Conservation (phyloP, 306 rosid species). For the Fragaria ananassa region DNA sequence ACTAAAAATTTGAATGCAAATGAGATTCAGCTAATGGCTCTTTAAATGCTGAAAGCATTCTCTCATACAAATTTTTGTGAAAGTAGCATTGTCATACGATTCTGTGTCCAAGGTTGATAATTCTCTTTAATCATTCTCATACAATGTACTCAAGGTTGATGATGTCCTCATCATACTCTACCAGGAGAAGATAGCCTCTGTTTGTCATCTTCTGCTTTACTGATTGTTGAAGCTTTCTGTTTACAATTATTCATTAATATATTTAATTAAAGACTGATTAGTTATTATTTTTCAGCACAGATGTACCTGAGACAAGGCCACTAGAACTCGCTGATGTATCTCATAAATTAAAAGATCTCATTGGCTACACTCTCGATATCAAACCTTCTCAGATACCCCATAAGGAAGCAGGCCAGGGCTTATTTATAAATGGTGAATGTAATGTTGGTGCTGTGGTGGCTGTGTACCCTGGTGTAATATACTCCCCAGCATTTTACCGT, state of each 20-base stretch:
- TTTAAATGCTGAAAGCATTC: neutral
- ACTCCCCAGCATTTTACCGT: slow-evolving; percentile 78
- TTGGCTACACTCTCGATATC: slow-evolving; percentile 67
- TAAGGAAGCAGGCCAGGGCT: slow-evolving; percentile 76
- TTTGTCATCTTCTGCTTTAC: neutral
- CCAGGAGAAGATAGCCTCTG: neutral
- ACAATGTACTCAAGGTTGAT: neutral
- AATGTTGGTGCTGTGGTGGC: slow-evolving; percentile 77
- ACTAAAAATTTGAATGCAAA: neutral
- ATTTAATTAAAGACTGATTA: neutral
- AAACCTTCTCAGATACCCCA: slow-evolving; percentile 71
- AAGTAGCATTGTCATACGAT: neutral
- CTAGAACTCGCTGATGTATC: slow-evolving; percentile 56
- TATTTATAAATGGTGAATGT: slow-evolving; percentile 68
- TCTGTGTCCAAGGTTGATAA: neutral
- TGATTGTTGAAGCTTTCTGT: neutral
- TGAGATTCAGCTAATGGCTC: neutral
- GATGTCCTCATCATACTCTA: neutral
- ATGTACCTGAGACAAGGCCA: slow-evolving; percentile 57
- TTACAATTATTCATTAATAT: neutral
- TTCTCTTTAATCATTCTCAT: neutral
- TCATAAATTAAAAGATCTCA: slow-evolving; percentile 52
- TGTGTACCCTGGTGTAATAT: slow-evolving; percentile 78
- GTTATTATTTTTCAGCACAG: slow-evolving; percentile 61
- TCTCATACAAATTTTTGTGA: neutral